phyloP scores from a whole-genome alignment of 148 eudicot genomes.

The Linanthus parryae region DNA sequence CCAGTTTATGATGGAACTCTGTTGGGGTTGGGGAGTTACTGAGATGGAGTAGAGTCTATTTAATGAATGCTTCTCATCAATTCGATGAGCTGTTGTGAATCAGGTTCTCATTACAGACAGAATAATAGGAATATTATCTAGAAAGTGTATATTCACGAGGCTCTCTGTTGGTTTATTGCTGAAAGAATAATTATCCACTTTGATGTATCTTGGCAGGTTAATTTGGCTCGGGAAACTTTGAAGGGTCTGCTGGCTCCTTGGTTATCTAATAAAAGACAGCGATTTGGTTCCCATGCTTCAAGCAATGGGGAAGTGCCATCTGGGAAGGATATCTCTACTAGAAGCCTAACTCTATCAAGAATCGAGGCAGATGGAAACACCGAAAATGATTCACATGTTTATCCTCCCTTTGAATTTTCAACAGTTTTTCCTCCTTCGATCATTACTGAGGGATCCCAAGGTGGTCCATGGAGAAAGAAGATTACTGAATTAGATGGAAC shows the following conservation, averaged over 20 bases:
- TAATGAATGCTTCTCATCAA: too few relatives aligned
- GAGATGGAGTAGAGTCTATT: too few relatives aligned
- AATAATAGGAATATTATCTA: too few relatives aligned
- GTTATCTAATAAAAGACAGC: constrained; percentile 69
- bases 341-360: constrained; percentile 52
- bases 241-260: constrained; percentile 88
- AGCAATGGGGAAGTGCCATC: constrained; percentile 71
- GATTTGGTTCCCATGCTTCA: constrained; percentile 52
- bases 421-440: constrained; percentile 78
- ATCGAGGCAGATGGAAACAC: constrained; percentile 61
- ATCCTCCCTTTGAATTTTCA: constrained; percentile 94
- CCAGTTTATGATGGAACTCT: too few relatives aligned
- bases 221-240: constrained; percentile 92
- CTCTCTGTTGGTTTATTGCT: background rate
- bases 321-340: constrained; percentile 56
- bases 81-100: too few relatives aligned
- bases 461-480: constrained; percentile 94
- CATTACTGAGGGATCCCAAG: constrained; percentile 89
- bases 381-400: constrained; percentile 74
- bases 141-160: too few relatives aligned
- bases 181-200: background rate
- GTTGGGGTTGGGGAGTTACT: too few relatives aligned
- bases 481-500: constrained; percentile 80
- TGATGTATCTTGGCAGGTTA: constrained; percentile 39
- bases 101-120: too few relatives aligned